These are phyloP conservation scores for Delonix regia DNA, from an alignment of 306 rosid genomes.

Conservation along the genomic window DNA sequence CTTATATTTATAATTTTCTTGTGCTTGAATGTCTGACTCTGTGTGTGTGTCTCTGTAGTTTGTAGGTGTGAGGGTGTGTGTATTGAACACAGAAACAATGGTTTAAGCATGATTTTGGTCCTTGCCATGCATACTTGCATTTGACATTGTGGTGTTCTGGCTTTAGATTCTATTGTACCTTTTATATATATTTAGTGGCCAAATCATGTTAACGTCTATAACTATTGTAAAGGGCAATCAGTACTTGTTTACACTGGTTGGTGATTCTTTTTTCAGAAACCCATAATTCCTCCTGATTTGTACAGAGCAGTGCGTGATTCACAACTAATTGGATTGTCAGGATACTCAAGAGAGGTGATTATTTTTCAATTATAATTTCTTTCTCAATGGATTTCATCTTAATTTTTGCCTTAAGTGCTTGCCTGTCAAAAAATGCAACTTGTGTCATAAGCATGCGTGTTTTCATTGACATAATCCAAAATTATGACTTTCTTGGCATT, in stretches of 20 bases:
- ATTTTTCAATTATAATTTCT: conserved; percentile 31
- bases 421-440: conserved; percentile 8
- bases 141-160: neutral
- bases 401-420: conserved; percentile 14
- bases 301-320: conserved; percentile 87
- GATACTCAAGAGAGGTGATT: conserved; percentile 91
- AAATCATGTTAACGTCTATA: conserved; percentile 17
- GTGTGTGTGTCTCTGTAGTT: neutral
- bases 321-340: conserved; percentile 92
- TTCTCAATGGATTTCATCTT: neutral
- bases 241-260: conserved; percentile 29
- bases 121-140: neutral
- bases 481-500: neutral
- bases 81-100: neutral
- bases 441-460: neutral
- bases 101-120: neutral
- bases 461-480: neutral
- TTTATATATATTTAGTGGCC: conserved; percentile 20
- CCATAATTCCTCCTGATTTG: conserved; percentile 73
- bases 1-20: neutral
- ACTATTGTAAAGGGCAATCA: conserved; percentile 24
- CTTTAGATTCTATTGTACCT: neutral
- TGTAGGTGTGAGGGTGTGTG: neutral
- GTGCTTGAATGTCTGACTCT: neutral
- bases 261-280: conserved; percentile 68